Evolutionary conservation across 1,139 yeast genomes (phyloP), one percentile per base, ranked within the genome.

Genomic region (Pichia sp.): DNA sequence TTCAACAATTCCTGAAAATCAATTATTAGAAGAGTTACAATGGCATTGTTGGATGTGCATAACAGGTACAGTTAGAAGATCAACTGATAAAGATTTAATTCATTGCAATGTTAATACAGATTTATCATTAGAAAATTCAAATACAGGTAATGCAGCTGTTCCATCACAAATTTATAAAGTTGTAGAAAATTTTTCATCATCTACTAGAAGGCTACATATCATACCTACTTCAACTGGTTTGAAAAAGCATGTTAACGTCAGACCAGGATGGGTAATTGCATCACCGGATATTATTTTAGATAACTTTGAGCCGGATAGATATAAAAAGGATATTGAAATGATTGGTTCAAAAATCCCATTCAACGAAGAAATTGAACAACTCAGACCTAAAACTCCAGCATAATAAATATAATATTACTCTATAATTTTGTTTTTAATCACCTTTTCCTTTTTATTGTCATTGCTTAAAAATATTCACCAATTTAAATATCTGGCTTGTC

Each of bases 1-100:
- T 37, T 50, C 63, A 5, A 39, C 49, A n/a, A 54, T 59, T 11
- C 73, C 72, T 30, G 78, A 73, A 45, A 64, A 65, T 6, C 64
- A 73, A 11, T 49, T 74, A 24, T 60, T 74, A 39, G 75, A 71
- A 45, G 71, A 67, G 51, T 68, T 70, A 64, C 94, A 84, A 59
- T 89, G 96, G 96, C 97, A 90, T 64, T 90, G 97, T 57, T 85
- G 96, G 83, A 87, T 90, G 96, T 92, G 97, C 54, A 84, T 90
- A 46, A 89, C 96, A 3, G 97, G 97, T 6, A 90, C 97, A 0
- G 90, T 90, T 11, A 71, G 96, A 58, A 74, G 97, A 55, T 78
- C 95, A 1, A 80, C 82, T 0, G 97, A 90, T 63, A 76, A 75
- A 27, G 89, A 87, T 60, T 70, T 90, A 51, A 89, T 90, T 51